These are phyloP conservation scores for Trametes cubensis DNA, from an alignment of 768 basidiomycete species.

Conservation along the genomic window DNA sequence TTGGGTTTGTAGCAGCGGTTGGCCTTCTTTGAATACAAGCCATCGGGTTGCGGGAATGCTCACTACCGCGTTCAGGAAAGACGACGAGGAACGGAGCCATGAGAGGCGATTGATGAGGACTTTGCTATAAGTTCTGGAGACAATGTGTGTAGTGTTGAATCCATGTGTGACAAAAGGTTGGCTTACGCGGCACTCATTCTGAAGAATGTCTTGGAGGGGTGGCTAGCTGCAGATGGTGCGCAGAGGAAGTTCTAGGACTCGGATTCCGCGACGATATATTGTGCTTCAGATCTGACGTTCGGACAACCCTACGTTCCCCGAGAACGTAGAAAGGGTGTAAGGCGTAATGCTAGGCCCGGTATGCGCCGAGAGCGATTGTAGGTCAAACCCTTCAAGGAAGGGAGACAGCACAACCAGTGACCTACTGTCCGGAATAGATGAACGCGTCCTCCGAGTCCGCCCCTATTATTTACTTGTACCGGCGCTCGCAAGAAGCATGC, in stretches of 20 bases:
- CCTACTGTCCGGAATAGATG: background rate
- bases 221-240: no score
- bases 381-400: background rate
- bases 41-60: constrained; percentile 65
- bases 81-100: constrained; percentile 74
- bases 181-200: background rate
- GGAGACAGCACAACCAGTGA: background rate
- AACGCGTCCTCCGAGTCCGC: background rate
- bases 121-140: constrained; percentile 56
- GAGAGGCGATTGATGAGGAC: constrained; percentile 83
- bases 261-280: no score
- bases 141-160: constrained; percentile 17
- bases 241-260: no score
- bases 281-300: background rate
- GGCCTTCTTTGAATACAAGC: constrained; percentile 74
- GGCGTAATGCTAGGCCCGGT: background rate
- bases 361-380: background rate
- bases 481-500: no score
- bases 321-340: background rate
- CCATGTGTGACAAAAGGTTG: background rate
- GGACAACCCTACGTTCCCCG: background rate
- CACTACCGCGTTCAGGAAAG: constrained; percentile 76
- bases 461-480: no score
- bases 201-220: no score
- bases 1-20: constrained; percentile 54